A percentile compares a stretch with the other conserved stretches of the same genome.
These are phyloP conservation scores for Arachnomyces sp. DNA, from an alignment of 2,329 filamentous ascomycete species.

Conservation along the genomic window DNA sequence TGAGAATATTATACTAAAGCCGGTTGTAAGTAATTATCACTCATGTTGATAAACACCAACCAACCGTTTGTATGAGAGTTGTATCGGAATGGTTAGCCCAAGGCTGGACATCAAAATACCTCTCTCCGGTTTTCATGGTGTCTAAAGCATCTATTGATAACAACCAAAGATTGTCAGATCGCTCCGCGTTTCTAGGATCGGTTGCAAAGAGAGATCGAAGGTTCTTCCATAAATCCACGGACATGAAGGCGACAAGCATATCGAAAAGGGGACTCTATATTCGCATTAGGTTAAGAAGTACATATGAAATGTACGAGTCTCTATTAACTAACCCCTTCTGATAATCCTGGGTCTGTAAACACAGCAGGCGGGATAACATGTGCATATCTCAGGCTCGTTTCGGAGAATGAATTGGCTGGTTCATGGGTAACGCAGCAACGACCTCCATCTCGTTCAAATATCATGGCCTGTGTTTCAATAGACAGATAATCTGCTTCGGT, in stretches of 20 bases:
- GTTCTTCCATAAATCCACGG: constrained; percentile 1
- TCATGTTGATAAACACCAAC: background rate
- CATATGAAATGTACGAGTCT: background rate
- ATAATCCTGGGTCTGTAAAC: constrained; percentile 5
- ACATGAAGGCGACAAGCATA: constrained; percentile 6
- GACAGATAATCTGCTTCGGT: constrained; percentile 3
- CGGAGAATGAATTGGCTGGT: constrained; percentile 4
- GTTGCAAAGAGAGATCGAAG: background rate
- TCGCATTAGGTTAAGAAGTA: too few relatives aligned
- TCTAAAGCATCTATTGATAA: constrained; percentile 6
- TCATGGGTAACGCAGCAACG: constrained; percentile 9
- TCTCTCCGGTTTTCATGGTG: background rate
- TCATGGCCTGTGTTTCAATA: constrained; percentile 6
- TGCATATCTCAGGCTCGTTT: constrained; percentile 1
- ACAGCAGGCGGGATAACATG: constrained; percentile 6
- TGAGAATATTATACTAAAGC: background rate
- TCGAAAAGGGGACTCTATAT: constrained; percentile 5
- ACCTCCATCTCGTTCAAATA: constrained; percentile 14
- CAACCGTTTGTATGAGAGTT: constrained; percentile 2
- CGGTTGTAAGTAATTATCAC: background rate
- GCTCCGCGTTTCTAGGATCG: background rate
- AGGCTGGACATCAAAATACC: constrained; percentile 1
- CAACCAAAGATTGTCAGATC: constrained; percentile 8
- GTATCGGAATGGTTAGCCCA: constrained; percentile 1
- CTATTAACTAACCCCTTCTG: constrained; percentile 7